Evolutionary conservation across 2,329 filamentous ascomycete genomes (phyloP).

Genomic region (Achaetomium macrosporum): DNA sequence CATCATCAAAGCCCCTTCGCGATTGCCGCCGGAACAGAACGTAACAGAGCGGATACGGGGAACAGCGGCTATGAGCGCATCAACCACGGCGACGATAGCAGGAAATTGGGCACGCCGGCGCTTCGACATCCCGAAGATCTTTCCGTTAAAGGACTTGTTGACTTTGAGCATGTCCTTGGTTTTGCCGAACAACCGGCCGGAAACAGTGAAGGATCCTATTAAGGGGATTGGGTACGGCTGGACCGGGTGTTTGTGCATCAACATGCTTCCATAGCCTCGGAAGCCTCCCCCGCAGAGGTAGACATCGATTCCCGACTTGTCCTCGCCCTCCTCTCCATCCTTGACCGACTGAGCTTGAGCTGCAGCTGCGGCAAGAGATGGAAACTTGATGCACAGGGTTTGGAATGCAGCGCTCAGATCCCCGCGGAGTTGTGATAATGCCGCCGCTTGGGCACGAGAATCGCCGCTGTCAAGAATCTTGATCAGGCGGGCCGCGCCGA

Average conservation of each 20-base stretch:
- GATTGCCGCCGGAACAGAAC: conserved; percentile 79
- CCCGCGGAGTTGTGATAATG: conserved; percentile 49
- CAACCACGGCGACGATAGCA: conserved; percentile 75
- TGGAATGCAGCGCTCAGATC: conserved; percentile 57
- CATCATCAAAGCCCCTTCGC: conserved; percentile 76
- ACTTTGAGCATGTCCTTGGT: conserved; percentile 45
- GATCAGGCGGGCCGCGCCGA: conserved; percentile 54
- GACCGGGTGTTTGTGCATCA: conserved; percentile 71
- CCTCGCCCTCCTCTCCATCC: conserved; percentile 23
- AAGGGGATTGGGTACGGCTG: conserved; percentile 77
- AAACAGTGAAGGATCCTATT: conserved; percentile 71
- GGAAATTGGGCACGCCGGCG: conserved; percentile 75
- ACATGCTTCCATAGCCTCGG: conserved; percentile 81
- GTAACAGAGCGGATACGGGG: conserved; percentile 66
- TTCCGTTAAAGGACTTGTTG: conserved; percentile 45
- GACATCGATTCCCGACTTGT: conserved; percentile 52
- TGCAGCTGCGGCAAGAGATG: conserved; percentile 44
- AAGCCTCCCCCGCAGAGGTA: conserved; percentile 90
- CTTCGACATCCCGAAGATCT: conserved; percentile 73
- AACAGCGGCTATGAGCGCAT: conserved; percentile 63
- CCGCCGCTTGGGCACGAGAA: conserved; percentile 36
- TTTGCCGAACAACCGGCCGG: conserved; percentile 53
- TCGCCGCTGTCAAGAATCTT: conserved; percentile 41
- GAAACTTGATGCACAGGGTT: conserved; percentile 44
- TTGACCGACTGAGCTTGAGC: conserved; percentile 33